Percentiles rank a stretch among this genome's conserved stretches.
These are phyloP conservation scores for Beauveria scarabaeidicola DNA, from an alignment of 2,329 filamentous ascomycete genomes.

Conservation along the genomic window DNA sequence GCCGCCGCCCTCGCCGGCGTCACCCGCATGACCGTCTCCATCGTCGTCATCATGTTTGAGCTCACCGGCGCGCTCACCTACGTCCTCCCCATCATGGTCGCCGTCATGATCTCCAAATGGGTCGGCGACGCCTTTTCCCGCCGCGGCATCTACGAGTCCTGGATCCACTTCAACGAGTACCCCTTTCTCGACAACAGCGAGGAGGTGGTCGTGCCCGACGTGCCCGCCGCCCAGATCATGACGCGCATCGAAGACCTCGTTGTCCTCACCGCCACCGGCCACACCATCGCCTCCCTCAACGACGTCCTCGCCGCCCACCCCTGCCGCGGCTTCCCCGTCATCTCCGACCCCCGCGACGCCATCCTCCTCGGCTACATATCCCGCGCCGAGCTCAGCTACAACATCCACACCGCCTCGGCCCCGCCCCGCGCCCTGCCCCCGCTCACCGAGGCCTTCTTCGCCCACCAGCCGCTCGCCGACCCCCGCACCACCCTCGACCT, in stretches of 20 bases:
- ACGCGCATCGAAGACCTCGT: slow-evolving; percentile 85
- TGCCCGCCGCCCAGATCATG: slow-evolving; percentile 84
- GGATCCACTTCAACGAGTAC: slow-evolving; percentile 95
- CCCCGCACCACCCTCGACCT: slow-evolving; percentile 74
- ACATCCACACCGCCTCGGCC: slow-evolving; percentile 48
- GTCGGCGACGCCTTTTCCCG: slow-evolving; percentile 91
- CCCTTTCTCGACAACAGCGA: slow-evolving; percentile 88
- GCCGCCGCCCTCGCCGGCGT: slow-evolving; percentile 90
- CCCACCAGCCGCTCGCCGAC: slow-evolving; percentile 73
- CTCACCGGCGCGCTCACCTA: slow-evolving; percentile 93
- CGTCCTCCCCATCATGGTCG: slow-evolving; percentile 97
- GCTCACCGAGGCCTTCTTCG: slow-evolving; percentile 75
- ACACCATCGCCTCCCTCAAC: slow-evolving; percentile 71
- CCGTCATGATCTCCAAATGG: slow-evolving; percentile 98
- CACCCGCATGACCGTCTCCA: slow-evolving; percentile 93
- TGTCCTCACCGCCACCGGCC: slow-evolving; percentile 75
- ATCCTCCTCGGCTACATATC: slow-evolving; percentile 89
- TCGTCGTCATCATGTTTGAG: slow-evolving; percentile 99
- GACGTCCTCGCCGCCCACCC: slow-evolving; percentile 63
- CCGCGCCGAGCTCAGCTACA: slow-evolving; percentile 78
- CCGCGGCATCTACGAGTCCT: slow-evolving; percentile 91
- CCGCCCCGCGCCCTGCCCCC: slow-evolving; percentile 53
- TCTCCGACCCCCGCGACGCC: slow-evolving; percentile 67
- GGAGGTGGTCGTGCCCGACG: slow-evolving; percentile 73
- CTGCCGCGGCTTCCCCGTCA: slow-evolving; percentile 87